Evolutionary conservation across 2,329 filamentous ascomycete species (phyloP).

Genomic region (Arthroderma sp.): DNA sequence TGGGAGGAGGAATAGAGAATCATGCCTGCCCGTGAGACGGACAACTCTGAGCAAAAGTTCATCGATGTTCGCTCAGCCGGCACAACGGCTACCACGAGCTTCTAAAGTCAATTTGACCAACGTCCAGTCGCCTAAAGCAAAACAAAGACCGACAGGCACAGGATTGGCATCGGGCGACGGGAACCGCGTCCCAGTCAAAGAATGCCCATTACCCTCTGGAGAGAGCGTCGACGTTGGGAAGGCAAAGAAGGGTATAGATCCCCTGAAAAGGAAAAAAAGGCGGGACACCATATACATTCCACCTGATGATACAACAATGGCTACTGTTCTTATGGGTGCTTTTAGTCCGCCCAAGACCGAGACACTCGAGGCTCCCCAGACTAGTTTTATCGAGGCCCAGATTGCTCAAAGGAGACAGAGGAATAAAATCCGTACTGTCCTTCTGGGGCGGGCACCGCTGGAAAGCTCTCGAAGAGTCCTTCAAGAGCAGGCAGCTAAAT

Average conservation of each 20-base stretch:
- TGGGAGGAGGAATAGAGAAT: background rate
- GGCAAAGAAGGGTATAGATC: constrained; percentile 9
- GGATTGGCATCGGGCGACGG: too few species aligned
- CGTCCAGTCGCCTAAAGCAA: constrained; percentile 12
- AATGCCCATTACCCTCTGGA: constrained; percentile 6
- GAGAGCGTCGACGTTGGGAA: constrained; percentile 9
- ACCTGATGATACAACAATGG: constrained; percentile 28
- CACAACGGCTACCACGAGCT: constrained; percentile 24
- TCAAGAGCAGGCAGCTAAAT: constrained; percentile 29
- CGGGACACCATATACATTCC: constrained; percentile 31
- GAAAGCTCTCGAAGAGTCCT: constrained; percentile 27
- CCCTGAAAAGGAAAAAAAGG: constrained; percentile 21
- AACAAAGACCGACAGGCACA: constrained; percentile 4
- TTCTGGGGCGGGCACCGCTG: constrained; percentile 32
- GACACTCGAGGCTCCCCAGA: constrained; percentile 13
- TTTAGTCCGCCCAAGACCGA: constrained; percentile 28
- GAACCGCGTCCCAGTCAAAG: too few species aligned
- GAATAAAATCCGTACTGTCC: constrained; percentile 11
- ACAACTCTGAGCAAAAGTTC: constrained; percentile 14
- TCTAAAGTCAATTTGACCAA: constrained; percentile 19
- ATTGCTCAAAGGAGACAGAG: constrained; percentile 21
- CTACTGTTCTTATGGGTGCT: constrained; percentile 31
- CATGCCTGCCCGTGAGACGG: constrained; percentile 3
- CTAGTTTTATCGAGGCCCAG: constrained; percentile 22
- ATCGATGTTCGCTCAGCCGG: constrained; percentile 28